Conservation (phyloP, 805 yeast species). For the Candida tammaniensis region DNA sequence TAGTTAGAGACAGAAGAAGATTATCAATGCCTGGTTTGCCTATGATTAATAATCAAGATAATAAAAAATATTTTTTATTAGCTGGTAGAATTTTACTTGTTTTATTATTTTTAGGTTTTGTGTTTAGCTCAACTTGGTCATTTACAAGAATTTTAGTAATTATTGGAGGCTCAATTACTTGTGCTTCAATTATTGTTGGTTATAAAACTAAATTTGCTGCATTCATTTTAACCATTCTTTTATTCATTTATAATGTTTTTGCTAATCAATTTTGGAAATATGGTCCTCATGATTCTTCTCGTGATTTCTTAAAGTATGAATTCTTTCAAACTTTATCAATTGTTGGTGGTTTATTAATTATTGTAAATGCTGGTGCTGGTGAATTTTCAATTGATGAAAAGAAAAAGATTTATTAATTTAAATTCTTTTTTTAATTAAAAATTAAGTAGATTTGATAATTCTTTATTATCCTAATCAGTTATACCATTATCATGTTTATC, state of each 20-base stretch:
- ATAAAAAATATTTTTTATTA: slow-evolving; percentile 74
- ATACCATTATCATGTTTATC: too few species aligned
- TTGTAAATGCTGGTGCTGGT: slow-evolving; percentile 96
- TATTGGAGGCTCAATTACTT: slow-evolving; percentile 64
- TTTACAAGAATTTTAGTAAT: slow-evolving; percentile 61
- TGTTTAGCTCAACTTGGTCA: slow-evolving; percentile 73
- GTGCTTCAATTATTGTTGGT: slow-evolving; percentile 82
- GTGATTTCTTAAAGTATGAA: slow-evolving; percentile 89
- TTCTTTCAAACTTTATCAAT: slow-evolving; percentile 92
- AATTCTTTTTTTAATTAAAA: too few species aligned
- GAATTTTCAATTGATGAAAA: slow-evolving; percentile 90
- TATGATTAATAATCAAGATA: slow-evolving; percentile 66
- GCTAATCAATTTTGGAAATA: slow-evolving; percentile 89
- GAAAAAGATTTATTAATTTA: slow-evolving; percentile 73
- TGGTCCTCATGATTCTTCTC: slow-evolving; percentile 64
- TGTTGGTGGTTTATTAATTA: slow-evolving; percentile 87
- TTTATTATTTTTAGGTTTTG: slow-evolving; percentile 80
- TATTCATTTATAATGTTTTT: slow-evolving; percentile 71
- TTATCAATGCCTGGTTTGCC: slow-evolving; percentile 74
- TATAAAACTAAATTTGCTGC: slow-evolving; percentile 92
- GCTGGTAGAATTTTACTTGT: slow-evolving; percentile 88
- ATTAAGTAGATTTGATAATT: too few species aligned
- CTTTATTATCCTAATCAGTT: too few species aligned
- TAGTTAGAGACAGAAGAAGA: slow-evolving; percentile 71
- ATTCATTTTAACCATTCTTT: slow-evolving; percentile 59